These are phyloP conservation scores for Aquilaria malaccensis DNA, from an alignment of 345 rosid genomes.

Conservation along the genomic window DNA sequence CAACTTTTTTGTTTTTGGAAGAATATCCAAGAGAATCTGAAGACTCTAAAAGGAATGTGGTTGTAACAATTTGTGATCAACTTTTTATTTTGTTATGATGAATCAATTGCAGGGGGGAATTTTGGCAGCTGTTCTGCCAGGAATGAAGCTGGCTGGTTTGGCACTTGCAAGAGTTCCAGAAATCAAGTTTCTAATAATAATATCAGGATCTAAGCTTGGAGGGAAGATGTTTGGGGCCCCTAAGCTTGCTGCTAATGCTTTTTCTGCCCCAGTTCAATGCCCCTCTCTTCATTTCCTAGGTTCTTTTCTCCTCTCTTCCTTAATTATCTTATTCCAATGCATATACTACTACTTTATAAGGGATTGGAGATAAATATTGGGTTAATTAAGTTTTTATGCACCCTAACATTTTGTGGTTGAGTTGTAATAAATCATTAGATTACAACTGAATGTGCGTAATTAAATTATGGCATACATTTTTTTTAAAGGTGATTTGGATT, in stretches of 20 bases:
- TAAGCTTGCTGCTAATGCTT: constrained; percentile 11
- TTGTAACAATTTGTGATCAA: too few species aligned
- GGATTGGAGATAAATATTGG: too few species aligned
- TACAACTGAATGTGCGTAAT: too few species aligned
- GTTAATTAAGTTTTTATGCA: too few species aligned
- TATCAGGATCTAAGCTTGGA: constrained; percentile 18
- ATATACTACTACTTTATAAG: not conserved
- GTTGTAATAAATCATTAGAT: too few species aligned
- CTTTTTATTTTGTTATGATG: too few species aligned
- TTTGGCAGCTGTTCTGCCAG: constrained; percentile 39
- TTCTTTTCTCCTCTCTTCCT: not conserved
- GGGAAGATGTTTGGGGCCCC: constrained; percentile 7
- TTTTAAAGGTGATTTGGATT: constrained; percentile 16
- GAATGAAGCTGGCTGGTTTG: constrained; percentile 30
- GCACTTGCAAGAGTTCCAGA: constrained; percentile 12
- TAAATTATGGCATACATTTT: not conserved
- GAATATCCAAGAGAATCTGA: too few species aligned
- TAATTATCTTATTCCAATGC: too few species aligned
- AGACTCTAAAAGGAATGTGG: too few species aligned
- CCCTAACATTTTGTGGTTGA: too few species aligned
- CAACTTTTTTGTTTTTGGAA: too few species aligned
- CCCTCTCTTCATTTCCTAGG: constrained; percentile 18
- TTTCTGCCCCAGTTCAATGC: constrained; percentile 7
- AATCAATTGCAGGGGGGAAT: constrained; percentile 30
- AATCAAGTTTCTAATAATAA: constrained; percentile 13